Percentiles rank a stretch among this genome's conserved stretches.
phyloP scores from a whole-genome alignment of 768 basidiomycete species.

The Russula earlei region DNA sequence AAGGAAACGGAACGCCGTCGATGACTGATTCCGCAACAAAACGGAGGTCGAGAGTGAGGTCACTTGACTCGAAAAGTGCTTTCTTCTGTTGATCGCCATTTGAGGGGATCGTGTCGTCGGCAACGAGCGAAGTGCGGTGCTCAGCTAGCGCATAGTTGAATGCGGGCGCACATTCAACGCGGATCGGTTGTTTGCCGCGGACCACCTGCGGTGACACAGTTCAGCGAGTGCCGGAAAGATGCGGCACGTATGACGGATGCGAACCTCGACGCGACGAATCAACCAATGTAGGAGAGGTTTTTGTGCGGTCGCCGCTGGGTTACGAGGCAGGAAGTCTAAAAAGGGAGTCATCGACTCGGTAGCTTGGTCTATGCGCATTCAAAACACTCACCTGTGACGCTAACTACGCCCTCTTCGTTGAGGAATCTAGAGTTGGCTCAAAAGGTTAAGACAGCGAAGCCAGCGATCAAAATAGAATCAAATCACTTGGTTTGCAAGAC shows the following conservation, averaged over 20 bases:
- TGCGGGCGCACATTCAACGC: conserved; percentile 88
- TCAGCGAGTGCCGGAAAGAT: not conserved
- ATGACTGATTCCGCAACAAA: conserved; percentile 54
- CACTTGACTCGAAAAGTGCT: conserved; percentile 50
- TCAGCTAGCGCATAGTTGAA: conserved; percentile 85
- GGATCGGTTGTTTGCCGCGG: conserved; percentile 70
- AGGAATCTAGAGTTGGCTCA: conserved; percentile 43
- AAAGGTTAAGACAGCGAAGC: not conserved
- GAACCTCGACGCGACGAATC: conserved; percentile 67
- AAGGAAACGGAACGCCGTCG: conserved; percentile 42
- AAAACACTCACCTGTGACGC: conserved; percentile 55
- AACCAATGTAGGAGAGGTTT: conserved; percentile 78
- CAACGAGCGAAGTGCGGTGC: conserved; percentile 54
- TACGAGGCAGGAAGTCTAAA: conserved; percentile 74
- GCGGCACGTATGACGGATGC: not conserved
- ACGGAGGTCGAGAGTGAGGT: conserved; percentile 63
- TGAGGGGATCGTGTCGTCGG: conserved; percentile 36
- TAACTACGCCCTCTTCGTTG: conserved; percentile 79
- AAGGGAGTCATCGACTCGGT: conserved; percentile 1
- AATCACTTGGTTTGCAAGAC: conserved; percentile 74
- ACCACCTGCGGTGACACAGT: conserved; percentile 43
- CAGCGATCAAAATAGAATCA: not conserved
- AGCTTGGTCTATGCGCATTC: not conserved
- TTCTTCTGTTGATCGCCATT: conserved; percentile 37
- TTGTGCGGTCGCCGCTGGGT: conserved; percentile 29